Evolutionary conservation across 352 stramenopile genomes (phyloP), one percentile per base, ranked within the genome.

Genomic region (Aphanomyces astaci): DNA sequence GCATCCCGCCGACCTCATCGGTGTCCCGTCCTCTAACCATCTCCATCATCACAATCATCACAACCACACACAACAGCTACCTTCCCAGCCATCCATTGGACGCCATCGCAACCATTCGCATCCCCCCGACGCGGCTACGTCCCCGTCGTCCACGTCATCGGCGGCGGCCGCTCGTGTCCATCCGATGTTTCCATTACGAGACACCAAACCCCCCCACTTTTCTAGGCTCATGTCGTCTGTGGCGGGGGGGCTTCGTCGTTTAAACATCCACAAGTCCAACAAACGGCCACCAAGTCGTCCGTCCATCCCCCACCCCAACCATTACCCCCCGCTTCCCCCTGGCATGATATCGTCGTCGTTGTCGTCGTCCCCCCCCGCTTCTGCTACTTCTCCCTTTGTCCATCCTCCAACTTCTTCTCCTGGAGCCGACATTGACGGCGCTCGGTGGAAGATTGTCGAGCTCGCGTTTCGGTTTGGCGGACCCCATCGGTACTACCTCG

Each of bases 381-480:
- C 45, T n/a, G 40, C 32, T 1, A 51, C 56, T 1, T 43, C 71
- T n/a, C 55, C 45, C 15, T 40, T 57, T 24, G 28, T 72, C 53
- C 71, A 43, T 43, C 36, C 36, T 15, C 7, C 36, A 43, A 43
- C n/a, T 43, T 43, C 36, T 7, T 54, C 55, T 51, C 55, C 4
- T 64, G 19, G 3, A 71, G 32, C 4, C 83, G 86, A 66, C 81
- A 82, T 92, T 36, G 81, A 92, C 77, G 84, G 83, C 33, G 84
- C 84, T 28, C 75, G 86, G 28, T 94, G 86, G 86, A 94, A 92
- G 68, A 92, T 92, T 36, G 82, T 92, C 28, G 84, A 94, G 69
- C 74, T 94, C 17, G 86, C 86, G 7, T 92, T 90, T 64, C 86
- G 86, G 40, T 94, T 92, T 62, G 86, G 86, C 25, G 86, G 86